Evolutionary conservation across 2,329 filamentous ascomycete species (phyloP).

Genomic region (Magnaporthales sp.): DNA sequence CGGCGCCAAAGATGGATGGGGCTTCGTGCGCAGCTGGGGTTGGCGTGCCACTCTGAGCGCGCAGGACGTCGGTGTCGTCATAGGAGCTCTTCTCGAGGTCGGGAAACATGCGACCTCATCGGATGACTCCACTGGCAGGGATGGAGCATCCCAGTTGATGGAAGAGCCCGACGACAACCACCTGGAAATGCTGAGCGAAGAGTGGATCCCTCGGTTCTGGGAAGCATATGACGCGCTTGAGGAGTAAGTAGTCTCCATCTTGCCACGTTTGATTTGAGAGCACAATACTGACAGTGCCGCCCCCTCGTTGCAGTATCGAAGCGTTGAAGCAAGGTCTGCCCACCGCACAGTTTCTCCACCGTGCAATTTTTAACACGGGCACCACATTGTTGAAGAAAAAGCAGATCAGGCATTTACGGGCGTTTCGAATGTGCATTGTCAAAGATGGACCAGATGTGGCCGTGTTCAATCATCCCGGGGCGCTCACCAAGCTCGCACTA

Average conservation of each 20-base stretch:
- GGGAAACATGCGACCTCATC: conserved; percentile 47
- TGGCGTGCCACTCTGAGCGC: conserved; percentile 93
- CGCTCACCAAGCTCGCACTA: conserved; percentile 83
- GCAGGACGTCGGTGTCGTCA: conserved; percentile 85
- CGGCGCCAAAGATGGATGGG: conserved; percentile 84
- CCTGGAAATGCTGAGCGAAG: conserved; percentile 45
- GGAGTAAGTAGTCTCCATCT: conserved; percentile 37
- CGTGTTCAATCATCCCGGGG: conserved; percentile 89
- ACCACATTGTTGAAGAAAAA: conserved; percentile 87
- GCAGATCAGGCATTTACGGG: conserved; percentile 83
- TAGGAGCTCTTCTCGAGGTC: conserved; percentile 88
- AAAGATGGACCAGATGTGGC: conserved; percentile 87
- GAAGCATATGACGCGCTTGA: conserved; percentile 64
- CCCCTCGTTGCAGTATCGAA: conserved; percentile 57
- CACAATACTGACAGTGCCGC: conserved; percentile 30
- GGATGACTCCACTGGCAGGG: conserved; percentile 17
- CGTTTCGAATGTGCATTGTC: conserved; percentile 92
- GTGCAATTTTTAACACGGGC: conserved; percentile 87
- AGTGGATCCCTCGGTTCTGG: conserved; percentile 62
- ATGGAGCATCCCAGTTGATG: conserved; percentile 24
- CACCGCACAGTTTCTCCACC: conserved; percentile 80
- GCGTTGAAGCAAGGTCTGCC: conserved; percentile 68
- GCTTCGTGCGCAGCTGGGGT: conserved; percentile 94
- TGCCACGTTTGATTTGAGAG: conserved; percentile 16
- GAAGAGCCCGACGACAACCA: conserved; percentile 39